Evolutionary conservation across 169 alveolate genomes (phyloP).

Genomic region (Eimeria sp.): DNA sequence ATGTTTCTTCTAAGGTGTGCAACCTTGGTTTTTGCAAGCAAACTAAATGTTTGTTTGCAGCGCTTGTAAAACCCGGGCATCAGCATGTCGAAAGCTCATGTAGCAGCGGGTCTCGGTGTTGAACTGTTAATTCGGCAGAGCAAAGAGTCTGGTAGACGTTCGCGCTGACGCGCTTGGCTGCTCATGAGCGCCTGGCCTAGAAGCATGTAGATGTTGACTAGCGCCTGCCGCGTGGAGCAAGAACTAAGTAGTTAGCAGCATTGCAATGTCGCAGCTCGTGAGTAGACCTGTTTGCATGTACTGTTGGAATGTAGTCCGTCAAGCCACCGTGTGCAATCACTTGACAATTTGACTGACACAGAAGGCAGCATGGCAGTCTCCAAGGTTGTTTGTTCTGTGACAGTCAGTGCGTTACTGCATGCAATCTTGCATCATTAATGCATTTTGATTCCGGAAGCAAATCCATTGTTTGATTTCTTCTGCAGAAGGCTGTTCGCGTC

Average conservation of each 20-base stretch:
- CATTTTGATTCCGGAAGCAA: neutral
- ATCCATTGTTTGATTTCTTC: neutral
- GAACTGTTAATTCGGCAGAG: neutral
- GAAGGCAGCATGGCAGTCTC: neutral
- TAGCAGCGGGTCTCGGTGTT: neutral
- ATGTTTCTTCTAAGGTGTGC: too few species aligned
- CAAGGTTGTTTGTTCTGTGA: neutral
- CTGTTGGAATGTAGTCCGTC: neutral
- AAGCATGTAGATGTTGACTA: neutral
- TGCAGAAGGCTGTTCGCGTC: neutral
- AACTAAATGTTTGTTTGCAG: neutral
- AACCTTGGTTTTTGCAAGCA: neutral
- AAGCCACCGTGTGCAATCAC: neutral
- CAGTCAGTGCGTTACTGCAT: neutral
- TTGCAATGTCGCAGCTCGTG: constrained; percentile 2
- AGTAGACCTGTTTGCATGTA: neutral
- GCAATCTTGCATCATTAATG: neutral
- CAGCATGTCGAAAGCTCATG: neutral
- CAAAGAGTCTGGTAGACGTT: neutral
- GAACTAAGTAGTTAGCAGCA: neutral
- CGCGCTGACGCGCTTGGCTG: neutral
- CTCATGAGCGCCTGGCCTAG: neutral
- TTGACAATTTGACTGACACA: neutral
- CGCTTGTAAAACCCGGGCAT: neutral
- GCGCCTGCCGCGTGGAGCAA: neutral